Evolutionary conservation across 1,139 yeast genomes (phyloP), one percentile per base, ranked within the genome.

Genomic region (Debaryomyces robertsiae): DNA sequence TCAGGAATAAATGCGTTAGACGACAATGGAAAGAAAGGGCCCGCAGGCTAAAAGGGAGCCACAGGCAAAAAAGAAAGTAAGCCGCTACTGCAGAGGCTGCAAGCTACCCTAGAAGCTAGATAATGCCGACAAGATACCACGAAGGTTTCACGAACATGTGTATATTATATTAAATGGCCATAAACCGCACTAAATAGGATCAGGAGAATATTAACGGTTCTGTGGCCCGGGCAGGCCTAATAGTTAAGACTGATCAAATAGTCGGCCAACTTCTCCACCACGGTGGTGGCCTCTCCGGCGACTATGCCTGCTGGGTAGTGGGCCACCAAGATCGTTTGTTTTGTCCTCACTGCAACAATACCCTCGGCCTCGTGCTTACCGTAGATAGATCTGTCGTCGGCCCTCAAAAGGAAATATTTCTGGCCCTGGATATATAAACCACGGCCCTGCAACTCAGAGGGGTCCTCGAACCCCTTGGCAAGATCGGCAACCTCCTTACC

Each of bases 241-340:
- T 41, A 45, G 29, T 41, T 41, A 44, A 84, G 93, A 56, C 90
- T 72, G 60, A 91, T 89, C 69, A 93, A 79, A 62, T 93, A 91
- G 63, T 91, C 98, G 33, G 96, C 98, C 69, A 93, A 78, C 61
- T 89, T 91, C 65, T 93, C 98, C 43, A 91, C 96, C 49, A 90
- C 84, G 55, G 86, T 80, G 47, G 97, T 86, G 43, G 98, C 98
- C 60, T 88, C 96, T 52, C 96, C 96, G 24, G 98, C 90, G 61
- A 84, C 94, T 39, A 88, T 83, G 43, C 89, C 89, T 14, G 83
- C 78, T 10, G 97, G 96, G 63, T 93, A 94, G 66, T 93, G 98
- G n/a, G 94, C 97, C 58, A 94, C 69, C 60, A 93, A 70, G 44
- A 93, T 82, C 31, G 98, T 90, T 67, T 91, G 98, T 61, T 82